Percentiles rank a stretch among this genome's conserved stretches.
Evolutionary conservation across 257 asterid species (phyloP).

Genomic region (Solanum chaucha): DNA sequence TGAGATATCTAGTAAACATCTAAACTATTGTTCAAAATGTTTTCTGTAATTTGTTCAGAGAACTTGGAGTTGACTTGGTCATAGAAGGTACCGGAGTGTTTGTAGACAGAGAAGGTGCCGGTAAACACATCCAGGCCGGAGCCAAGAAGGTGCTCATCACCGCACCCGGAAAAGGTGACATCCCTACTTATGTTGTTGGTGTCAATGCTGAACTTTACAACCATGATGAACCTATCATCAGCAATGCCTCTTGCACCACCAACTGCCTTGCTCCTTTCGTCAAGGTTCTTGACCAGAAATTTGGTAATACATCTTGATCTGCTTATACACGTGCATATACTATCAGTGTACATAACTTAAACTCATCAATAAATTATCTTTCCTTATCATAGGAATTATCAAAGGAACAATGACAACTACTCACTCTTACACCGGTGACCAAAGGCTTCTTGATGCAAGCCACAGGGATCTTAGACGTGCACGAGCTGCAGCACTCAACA

Average conservation of each 20-base stretch:
- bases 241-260: constrained; percentile 98
- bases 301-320: constrained; percentile 15
- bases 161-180: constrained; percentile 95
- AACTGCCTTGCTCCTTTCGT: constrained; percentile 98
- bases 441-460: constrained; percentile 94
- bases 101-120: constrained; percentile 91
- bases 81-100: constrained; percentile 97
- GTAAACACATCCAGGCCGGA: constrained; percentile 84
- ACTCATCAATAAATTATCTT: not conserved
- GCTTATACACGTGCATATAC: not conserved
- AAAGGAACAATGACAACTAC: constrained; percentile 99
- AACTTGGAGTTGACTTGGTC: constrained; percentile 66
- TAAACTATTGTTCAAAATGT: not conserved
- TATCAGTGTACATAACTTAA: not conserved
- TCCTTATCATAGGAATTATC: constrained; percentile 38
- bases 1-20: not conserved
- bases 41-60: constrained; percentile 30
- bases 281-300: constrained; percentile 88
- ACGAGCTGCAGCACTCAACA: constrained; percentile 92
- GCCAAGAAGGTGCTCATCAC: constrained; percentile 96
- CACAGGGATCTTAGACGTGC: constrained; percentile 97
- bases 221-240: constrained; percentile 61
- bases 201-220: constrained; percentile 76
- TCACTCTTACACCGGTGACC: constrained; percentile 99
- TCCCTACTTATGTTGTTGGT: constrained; percentile 90